Evolutionary conservation across 2,329 filamentous ascomycete species (phyloP), one percentile per base, ranked within the genome.

Genomic region (Penicillium italicum): DNA sequence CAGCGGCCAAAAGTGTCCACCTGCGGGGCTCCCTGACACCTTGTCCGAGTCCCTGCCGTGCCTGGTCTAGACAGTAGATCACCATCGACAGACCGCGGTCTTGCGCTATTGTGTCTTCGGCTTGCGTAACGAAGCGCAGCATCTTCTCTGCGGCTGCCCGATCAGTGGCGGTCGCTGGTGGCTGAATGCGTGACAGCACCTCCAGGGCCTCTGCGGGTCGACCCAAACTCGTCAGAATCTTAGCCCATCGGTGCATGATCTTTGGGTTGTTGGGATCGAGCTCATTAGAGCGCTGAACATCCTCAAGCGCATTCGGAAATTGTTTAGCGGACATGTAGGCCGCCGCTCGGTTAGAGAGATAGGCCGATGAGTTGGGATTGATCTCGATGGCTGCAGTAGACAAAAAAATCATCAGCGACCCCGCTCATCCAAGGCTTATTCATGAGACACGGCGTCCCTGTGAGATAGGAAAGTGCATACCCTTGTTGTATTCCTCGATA

Each of bases 401-500:
- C 60, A 59, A 58, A 59, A 58, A 40, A 47, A 40, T 56, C 24
- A 51, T 57, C 49, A 59, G 55, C 38, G 50, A 55, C 40, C 40
- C 47, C 20, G 36, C 33, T 53, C 47, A 36, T 46, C 42, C 22
- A 41, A 43, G 36, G 31, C 9, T 30, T 30, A 46, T n/a, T 36
- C 20, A 41, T 38, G 31, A 53, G 37, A 41, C 30, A 18, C 4
- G 7, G 44, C 12, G 26, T 42, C 45, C 11, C 37, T 54, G 44
- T 48, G 16, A 24, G 26, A 40, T 26, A 20, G 26, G 5, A 38
- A 8, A 26, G 46, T 33, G 67, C 80, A 57, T 80, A 96, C 93
- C 93, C 84, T 96, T 96, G 65, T 89, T 90, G 74, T 97, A 99
- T 74, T 97, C 91, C 64, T 89, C 84, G 72, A 97, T 92, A 24